phyloP scores from a whole-genome alignment of 164 flowering plant genomes.

The Tetrastigma voinierianum region DNA sequence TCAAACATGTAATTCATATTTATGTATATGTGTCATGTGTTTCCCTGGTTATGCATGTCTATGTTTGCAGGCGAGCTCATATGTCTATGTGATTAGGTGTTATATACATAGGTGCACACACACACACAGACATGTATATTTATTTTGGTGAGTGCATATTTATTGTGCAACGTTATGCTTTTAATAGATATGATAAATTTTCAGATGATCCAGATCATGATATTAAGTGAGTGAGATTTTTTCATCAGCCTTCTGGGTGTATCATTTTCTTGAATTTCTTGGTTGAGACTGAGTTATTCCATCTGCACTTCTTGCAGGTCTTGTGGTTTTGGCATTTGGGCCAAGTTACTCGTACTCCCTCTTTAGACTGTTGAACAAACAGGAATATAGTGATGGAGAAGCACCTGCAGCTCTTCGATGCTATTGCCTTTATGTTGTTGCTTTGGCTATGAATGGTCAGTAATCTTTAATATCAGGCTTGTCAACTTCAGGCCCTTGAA shows the following conservation, averaged over 20 bases:
- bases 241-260: constrained; percentile 2
- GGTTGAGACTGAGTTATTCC: background rate
- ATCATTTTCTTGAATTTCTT: background rate
- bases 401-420: constrained; percentile 73
- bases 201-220: too few relatives aligned
- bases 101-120: too few relatives aligned
- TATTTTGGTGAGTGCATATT: too few relatives aligned
- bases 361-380: constrained; percentile 81
- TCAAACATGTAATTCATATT: too few relatives aligned
- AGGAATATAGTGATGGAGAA: constrained; percentile 98
- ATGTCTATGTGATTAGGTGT: too few relatives aligned
- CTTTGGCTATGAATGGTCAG: constrained; percentile 94
- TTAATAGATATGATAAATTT: too few relatives aligned
- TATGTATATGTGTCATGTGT: too few relatives aligned
- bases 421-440: constrained; percentile 81
- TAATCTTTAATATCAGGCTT: constrained; percentile 12
- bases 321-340: constrained; percentile 87
- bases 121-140: too few relatives aligned
- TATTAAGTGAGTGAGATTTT: too few relatives aligned
- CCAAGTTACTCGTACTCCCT: constrained; percentile 93
- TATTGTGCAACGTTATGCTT: too few relatives aligned
- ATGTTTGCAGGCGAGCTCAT: too few relatives aligned
- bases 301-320: constrained; percentile 47
- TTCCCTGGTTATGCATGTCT: too few relatives aligned
- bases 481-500: background rate